Evolutionary conservation across 2,329 filamentous ascomycete genomes (phyloP).

Genomic region (Botrytis fragariae): DNA sequence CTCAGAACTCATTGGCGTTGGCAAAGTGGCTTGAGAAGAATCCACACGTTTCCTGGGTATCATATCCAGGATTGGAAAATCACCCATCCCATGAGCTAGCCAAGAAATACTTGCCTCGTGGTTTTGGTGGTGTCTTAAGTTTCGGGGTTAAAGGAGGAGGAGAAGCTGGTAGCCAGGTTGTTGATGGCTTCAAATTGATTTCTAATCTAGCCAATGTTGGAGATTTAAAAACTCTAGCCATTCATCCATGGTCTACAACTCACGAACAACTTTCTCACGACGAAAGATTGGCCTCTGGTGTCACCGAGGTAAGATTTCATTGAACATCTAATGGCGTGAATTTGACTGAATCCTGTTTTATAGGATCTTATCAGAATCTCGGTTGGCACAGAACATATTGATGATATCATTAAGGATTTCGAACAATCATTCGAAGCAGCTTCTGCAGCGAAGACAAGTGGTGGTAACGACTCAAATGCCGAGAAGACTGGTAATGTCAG

Average conservation of each 20-base stretch:
- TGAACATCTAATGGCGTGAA: background rate
- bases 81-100: constrained; percentile 77
- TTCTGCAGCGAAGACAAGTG: constrained; percentile 42
- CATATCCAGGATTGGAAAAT: constrained; percentile 81
- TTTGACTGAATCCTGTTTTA: constrained; percentile 14
- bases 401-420: constrained; percentile 95
- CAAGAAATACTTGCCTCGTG: constrained; percentile 80
- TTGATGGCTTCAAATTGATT: constrained; percentile 92
- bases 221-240: constrained; percentile 90
- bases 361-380: constrained; percentile 92
- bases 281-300: constrained; percentile 77
- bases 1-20: constrained; percentile 74
- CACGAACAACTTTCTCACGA: constrained; percentile 86
- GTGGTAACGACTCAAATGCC: constrained; percentile 31
- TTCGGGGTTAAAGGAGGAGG: constrained; percentile 91
- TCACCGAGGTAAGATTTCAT: constrained; percentile 60
- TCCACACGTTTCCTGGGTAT: constrained; percentile 85
- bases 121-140: constrained; percentile 86
- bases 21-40: constrained; percentile 82
- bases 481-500: constrained; percentile 25
- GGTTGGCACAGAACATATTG: constrained; percentile 93
- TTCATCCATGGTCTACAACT: constrained; percentile 93
- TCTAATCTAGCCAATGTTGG: constrained; percentile 96
- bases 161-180: constrained; percentile 78
- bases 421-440: constrained; percentile 79